phyloP scores from a whole-genome alignment of 1,284 basidiomycete genomes.

The Athelia psychrophila region DNA sequence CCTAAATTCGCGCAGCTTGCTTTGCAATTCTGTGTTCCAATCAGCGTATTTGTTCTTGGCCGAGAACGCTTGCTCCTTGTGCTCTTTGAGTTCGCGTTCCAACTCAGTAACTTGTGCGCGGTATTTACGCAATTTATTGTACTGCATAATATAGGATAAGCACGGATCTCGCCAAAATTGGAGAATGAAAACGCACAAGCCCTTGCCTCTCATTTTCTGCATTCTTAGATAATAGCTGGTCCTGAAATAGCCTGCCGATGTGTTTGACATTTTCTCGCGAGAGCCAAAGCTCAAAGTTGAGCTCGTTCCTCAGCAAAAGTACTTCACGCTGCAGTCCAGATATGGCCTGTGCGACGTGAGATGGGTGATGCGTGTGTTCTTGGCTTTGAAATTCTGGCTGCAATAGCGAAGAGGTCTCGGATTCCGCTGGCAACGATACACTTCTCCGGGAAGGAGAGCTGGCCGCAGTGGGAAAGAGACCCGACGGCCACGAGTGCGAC shows the following conservation, averaged over 20 bases:
- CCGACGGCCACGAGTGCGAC: conserved; percentile 44
- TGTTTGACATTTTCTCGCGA: conserved; percentile 76
- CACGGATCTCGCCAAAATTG: background rate
- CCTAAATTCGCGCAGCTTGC: conserved; percentile 61
- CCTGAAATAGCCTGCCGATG: conserved; percentile 73
- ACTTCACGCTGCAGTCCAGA: conserved; percentile 71
- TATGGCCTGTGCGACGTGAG: conserved; percentile 57
- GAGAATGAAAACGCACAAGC: conserved; percentile 47
- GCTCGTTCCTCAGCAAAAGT: conserved; percentile 69
- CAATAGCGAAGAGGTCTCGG: conserved; percentile 7
- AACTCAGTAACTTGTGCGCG: conserved; percentile 59
- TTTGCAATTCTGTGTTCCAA: conserved; percentile 69
- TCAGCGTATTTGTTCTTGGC: conserved; percentile 68
- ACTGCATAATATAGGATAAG: conserved; percentile 37
- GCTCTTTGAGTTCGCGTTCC: conserved; percentile 59
- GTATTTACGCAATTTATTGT: conserved; percentile 74
- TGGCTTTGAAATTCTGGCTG: background rate
- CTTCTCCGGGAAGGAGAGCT: conserved; percentile 15
- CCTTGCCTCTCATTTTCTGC: conserved; percentile 79
- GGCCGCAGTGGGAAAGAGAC: conserved; percentile 30
- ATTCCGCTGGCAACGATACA: conserved; percentile 11
- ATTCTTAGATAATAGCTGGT: conserved; percentile 66
- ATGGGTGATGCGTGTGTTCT: conserved; percentile 30
- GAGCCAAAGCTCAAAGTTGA: conserved; percentile 81
- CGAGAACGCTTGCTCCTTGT: conserved; percentile 59